Conservation (phyloP, 495 filamentous ascomycete genomes). For the Chlorociboria aeruginascens region DNA sequence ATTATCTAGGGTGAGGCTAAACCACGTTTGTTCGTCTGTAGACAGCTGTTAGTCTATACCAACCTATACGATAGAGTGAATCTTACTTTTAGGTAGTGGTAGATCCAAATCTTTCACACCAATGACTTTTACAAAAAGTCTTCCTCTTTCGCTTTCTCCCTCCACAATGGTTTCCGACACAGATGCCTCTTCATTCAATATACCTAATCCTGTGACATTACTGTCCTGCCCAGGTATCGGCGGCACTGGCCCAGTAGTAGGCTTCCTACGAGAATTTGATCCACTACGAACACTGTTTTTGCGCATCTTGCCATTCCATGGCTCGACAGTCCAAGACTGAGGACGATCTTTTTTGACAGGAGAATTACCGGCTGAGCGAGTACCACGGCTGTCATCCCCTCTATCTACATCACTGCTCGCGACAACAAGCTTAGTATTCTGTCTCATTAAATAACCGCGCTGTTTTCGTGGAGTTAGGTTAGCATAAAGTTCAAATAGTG, state of each 20-base stretch:
- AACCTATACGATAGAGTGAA: not conserved
- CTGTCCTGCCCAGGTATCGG: constrained; percentile 84
- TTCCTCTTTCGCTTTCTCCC: constrained; percentile 79
- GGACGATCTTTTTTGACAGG: constrained; percentile 62
- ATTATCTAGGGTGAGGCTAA: constrained; percentile 91
- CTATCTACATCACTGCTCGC: constrained; percentile 55
- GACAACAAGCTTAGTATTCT: constrained; percentile 94
- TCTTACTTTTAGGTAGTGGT: constrained; percentile 77
- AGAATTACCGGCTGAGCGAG: constrained; percentile 55
- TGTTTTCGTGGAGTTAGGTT: constrained; percentile 48
- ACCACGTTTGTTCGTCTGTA: constrained; percentile 63
- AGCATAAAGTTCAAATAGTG: constrained; percentile 30
- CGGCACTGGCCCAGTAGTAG: constrained; percentile 51
- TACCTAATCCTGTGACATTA: constrained; percentile 49
- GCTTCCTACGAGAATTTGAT: constrained; percentile 53
- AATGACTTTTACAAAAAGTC: constrained; percentile 93
- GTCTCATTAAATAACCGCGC: constrained; percentile 97
- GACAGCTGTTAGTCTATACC: constrained; percentile 17
- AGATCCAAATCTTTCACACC: constrained; percentile 91
- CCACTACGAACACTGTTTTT: constrained; percentile 37
- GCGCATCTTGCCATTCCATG: constrained; percentile 75
- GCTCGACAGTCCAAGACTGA: constrained; percentile 90
- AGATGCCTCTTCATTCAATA: constrained; percentile 43
- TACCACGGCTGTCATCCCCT: constrained; percentile 40
- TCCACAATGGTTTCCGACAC: constrained; percentile 41